A percentile compares a stretch with the other conserved stretches of the same genome.
phyloP scores from a whole-genome alignment of 2,329 filamentous ascomycete genomes.

The Talaromyces amestolkiae region DNA sequence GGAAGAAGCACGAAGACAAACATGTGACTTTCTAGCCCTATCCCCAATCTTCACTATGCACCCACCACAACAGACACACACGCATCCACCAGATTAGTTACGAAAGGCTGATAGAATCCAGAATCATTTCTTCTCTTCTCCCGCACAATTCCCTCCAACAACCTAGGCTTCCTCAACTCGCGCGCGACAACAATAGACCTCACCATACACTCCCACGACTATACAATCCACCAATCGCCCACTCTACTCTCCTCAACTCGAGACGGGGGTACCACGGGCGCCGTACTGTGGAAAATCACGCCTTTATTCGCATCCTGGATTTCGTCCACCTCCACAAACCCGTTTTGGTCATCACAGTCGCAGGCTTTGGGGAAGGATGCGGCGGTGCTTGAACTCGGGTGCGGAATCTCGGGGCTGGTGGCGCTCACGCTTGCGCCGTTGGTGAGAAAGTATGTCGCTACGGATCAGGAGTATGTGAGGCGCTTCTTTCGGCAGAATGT shows the following conservation, averaged over 20 bases:
- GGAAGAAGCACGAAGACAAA: background rate
- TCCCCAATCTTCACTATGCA: background rate
- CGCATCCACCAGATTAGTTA: background rate
- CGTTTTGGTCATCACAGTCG: slow-evolving; percentile 55
- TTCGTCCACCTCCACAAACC: slow-evolving; percentile 49
- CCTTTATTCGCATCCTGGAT: slow-evolving; percentile 82
- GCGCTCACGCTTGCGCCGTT: slow-evolving; percentile 64
- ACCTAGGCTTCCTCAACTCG: slow-evolving; percentile 82
- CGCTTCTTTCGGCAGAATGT: slow-evolving; percentile 76
- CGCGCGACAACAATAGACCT: slow-evolving; percentile 65
- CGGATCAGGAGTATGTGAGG: slow-evolving; percentile 83
- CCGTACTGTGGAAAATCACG: slow-evolving; percentile 89
- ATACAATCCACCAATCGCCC: slow-evolving; percentile 79
- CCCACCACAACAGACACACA: background rate
- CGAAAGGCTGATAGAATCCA: slow-evolving; percentile 36
- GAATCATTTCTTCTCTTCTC: slow-evolving; percentile 89
- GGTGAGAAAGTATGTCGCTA: slow-evolving; percentile 69
- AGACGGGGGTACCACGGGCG: slow-evolving; percentile 70
- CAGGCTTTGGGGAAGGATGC: slow-evolving; percentile 56
- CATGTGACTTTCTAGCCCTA: slow-evolving; percentile 17
- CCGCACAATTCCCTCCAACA: slow-evolving; percentile 67
- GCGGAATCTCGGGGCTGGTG: slow-evolving; percentile 79
- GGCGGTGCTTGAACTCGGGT: slow-evolving; percentile 76
- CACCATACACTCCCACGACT: slow-evolving; percentile 65
- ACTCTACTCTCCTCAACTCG: slow-evolving; percentile 74